Evolutionary conservation across 2,329 filamentous ascomycete species (phyloP).

Genomic region (Cordyceps fumosorosea): DNA sequence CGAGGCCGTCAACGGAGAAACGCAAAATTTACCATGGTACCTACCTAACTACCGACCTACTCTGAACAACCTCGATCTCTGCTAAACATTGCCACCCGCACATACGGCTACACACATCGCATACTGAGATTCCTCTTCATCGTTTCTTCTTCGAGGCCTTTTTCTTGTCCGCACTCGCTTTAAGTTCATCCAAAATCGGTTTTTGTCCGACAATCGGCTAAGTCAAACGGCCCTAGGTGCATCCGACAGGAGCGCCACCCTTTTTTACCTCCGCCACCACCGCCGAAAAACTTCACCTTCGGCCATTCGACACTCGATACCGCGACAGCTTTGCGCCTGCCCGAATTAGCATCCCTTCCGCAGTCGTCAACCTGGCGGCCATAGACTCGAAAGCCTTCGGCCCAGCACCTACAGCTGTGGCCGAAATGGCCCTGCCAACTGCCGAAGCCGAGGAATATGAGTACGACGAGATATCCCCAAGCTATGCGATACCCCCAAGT

Average conservation of each 20-base stretch:
- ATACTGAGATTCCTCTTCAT: neutral
- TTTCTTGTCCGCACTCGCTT: neutral
- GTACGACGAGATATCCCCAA: slow-evolving; percentile 36
- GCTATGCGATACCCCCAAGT: neutral
- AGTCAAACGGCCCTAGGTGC: neutral
- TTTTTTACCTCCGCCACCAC: neutral
- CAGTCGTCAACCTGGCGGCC: slow-evolving; percentile 53
- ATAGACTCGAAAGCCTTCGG: slow-evolving; percentile 55
- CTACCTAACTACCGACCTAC: too few relatives aligned
- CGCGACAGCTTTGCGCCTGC: neutral
- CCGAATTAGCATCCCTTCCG: slow-evolving; percentile 10
- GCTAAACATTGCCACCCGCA: slow-evolving; percentile 5
- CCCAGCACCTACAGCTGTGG: slow-evolving; percentile 60
- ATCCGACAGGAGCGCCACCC: slow-evolving; percentile 7
- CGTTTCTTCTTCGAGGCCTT: neutral
- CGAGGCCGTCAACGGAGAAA: slow-evolving; percentile 33
- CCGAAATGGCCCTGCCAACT: slow-evolving; percentile 63
- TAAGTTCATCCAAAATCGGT: neutral
- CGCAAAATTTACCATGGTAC: slow-evolving; percentile 24
- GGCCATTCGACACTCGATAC: neutral
- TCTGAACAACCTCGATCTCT: slow-evolving; percentile 20
- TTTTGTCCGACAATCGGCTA: neutral
- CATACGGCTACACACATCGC: neutral
- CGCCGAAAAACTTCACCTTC: neutral
- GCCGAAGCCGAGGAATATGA: slow-evolving; percentile 61